Evolutionary conservation across 257 asterid genomes (phyloP).

Genomic region (Scutellaria minor): DNA sequence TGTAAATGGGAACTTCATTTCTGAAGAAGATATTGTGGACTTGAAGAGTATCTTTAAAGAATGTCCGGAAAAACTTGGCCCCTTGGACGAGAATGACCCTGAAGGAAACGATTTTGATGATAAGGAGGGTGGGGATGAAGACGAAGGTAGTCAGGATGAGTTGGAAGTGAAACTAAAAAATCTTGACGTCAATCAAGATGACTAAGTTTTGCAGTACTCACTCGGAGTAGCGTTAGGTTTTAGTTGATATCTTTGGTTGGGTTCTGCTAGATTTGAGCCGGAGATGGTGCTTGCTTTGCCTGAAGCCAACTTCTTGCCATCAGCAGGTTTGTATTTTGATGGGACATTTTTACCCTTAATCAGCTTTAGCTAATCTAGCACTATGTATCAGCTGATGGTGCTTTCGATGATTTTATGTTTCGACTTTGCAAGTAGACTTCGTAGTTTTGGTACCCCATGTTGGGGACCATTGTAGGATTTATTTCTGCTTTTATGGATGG

Average conservation of each 20-base stretch:
- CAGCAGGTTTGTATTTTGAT: conserved; percentile 29
- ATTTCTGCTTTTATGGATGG: conserved; percentile 8
- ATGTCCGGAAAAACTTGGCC: conserved; percentile 67
- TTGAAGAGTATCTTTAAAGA: conserved; percentile 68
- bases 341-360: conserved; percentile 37
- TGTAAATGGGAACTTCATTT: conserved; percentile 73
- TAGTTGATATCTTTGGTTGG: conserved; percentile 31
- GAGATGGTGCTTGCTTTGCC: conserved; percentile 28
- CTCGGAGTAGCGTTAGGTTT: conserved; percentile 35
- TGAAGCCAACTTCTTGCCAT: conserved; percentile 36
- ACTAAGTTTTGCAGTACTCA: conserved; percentile 29
- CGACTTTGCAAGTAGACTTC: conserved; percentile 14
- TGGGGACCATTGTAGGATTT: conserved; percentile 40
- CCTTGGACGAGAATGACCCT: conserved; percentile 92
- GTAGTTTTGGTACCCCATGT: conserved; percentile 39
- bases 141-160: conserved; percentile 63
- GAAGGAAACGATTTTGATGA: conserved; percentile 77
- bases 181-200: conserved; percentile 67
- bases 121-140: conserved; percentile 68
- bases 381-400: conserved; percentile 39
- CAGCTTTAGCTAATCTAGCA: conserved; percentile 37
- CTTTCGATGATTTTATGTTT: conserved; percentile 30
- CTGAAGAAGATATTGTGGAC: conserved; percentile 90
- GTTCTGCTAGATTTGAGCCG: conserved; percentile 27
- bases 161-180: conserved; percentile 69